Percentiles rank a stretch among this genome's conserved stretches.
These are phyloP conservation scores for Hippophae rhamnoides DNA, from an alignment of 306 rosid genomes.

Conservation along the genomic window DNA sequence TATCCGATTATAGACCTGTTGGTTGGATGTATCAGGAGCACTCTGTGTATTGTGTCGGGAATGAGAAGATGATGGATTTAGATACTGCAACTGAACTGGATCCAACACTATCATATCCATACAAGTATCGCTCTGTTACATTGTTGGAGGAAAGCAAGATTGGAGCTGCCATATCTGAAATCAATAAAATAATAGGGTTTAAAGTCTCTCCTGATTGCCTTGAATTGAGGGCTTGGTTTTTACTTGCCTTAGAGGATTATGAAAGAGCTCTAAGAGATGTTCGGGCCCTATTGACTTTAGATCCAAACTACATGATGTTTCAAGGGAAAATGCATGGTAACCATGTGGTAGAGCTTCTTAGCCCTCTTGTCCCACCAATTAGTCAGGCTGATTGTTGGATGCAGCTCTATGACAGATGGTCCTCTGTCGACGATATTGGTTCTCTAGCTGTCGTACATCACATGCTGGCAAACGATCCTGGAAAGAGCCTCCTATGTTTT, in stretches of 20 bases:
- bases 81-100: conserved; percentile 60
- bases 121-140: conserved; percentile 62
- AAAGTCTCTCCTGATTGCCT: conserved; percentile 80
- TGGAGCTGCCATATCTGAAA: conserved; percentile 55
- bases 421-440: conserved; percentile 83
- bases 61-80: conserved; percentile 72
- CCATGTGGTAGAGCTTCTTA: conserved; percentile 56
- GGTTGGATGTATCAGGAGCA: conserved; percentile 97
- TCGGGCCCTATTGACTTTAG: conserved; percentile 76
- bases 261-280: conserved; percentile 74
- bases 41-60: conserved; percentile 64
- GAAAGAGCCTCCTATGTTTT: conserved; percentile 71
- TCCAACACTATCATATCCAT: conserved; percentile 74
- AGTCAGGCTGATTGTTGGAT: conserved; percentile 94
- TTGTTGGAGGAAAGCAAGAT: conserved; percentile 50
- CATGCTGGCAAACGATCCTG: conserved; percentile 78
- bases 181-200: conserved; percentile 61
- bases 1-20: conserved; percentile 52
- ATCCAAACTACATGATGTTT: conserved; percentile 66
- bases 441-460: conserved; percentile 78
- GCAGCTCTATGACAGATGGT: conserved; percentile 72
- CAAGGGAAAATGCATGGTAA: conserved; percentile 59
- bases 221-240: conserved; percentile 82
- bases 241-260: conserved; percentile 57
- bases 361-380: conserved; percentile 54